Conservation (phyloP, 768 basidiomycete genomes). For the Leccinum subtestaceum region DNA sequence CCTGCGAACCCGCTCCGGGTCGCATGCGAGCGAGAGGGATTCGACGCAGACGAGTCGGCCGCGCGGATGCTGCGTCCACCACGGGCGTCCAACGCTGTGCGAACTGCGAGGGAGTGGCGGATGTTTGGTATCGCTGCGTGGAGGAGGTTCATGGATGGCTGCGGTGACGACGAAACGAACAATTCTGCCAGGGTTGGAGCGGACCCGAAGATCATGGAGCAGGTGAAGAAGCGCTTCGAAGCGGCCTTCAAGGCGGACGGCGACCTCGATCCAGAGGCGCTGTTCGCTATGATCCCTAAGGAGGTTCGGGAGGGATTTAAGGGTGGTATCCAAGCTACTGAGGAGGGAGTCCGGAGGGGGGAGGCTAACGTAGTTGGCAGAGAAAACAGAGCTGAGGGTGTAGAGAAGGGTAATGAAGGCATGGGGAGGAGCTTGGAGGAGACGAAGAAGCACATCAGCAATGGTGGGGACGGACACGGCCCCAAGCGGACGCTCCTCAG, state of each 20-base stretch:
- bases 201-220: slow-evolving; percentile 13
- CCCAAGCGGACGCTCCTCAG: slow-evolving; percentile 6
- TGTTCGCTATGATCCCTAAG: slow-evolving; percentile 12
- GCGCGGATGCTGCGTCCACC: slow-evolving; percentile 15
- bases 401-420: slow-evolving; percentile 9
- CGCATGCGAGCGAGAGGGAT: slow-evolving; percentile 27
- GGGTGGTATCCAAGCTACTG: slow-evolving; percentile 1
- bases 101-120: slow-evolving; percentile 17
- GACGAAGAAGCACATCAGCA: slow-evolving; percentile 3
- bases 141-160: slow-evolving; percentile 9
- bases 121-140: slow-evolving; percentile 11
- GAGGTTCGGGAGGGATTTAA: slow-evolving; percentile 3
- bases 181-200: slow-evolving; percentile 13
- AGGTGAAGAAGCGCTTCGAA: slow-evolving; percentile 13
- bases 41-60: slow-evolving; percentile 20
- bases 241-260: slow-evolving; percentile 2
- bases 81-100: slow-evolving; percentile 5
- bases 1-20: slow-evolving; percentile 22
- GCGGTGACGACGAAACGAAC: slow-evolving; percentile 17
- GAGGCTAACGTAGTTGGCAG: not conserved
- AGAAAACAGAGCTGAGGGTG: slow-evolving; percentile 3
- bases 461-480: slow-evolving; percentile 8
- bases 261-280: slow-evolving; percentile 3
- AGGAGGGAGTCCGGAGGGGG: slow-evolving; percentile 4
- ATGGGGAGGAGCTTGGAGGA: slow-evolving; percentile 11